Evolutionary conservation across 164 flowering plant genomes (phyloP).

Genomic region (Protea cynaroides): DNA sequence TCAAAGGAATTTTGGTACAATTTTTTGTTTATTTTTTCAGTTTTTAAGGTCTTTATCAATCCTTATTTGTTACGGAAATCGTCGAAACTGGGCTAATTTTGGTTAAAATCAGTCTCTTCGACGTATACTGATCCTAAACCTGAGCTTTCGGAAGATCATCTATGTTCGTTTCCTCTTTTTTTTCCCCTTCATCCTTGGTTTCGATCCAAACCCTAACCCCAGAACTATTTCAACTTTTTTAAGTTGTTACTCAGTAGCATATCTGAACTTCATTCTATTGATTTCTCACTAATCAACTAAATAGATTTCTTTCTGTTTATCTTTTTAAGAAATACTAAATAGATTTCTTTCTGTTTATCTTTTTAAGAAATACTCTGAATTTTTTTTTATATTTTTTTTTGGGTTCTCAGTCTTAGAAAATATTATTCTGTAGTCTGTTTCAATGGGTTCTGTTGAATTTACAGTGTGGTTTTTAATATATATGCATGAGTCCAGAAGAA

Average conservation of each 20-base stretch:
- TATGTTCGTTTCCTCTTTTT: background rate
- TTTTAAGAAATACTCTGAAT: too few relatives aligned
- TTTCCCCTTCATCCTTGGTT: background rate
- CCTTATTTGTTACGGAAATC: too few relatives aligned
- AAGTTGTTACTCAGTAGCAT: background rate
- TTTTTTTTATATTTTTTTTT: too few relatives aligned
- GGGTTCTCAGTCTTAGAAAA: too few relatives aligned
- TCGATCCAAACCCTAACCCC: background rate
- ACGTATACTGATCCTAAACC: background rate
- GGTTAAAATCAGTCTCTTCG: too few relatives aligned
- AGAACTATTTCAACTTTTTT: background rate
- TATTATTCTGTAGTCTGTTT: too few relatives aligned
- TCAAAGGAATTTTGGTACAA: too few relatives aligned
- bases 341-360: background rate
- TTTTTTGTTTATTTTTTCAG: too few relatives aligned
- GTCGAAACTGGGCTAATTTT: too few relatives aligned
- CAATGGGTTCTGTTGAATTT: background rate
- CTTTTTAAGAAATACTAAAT: too few relatives aligned
- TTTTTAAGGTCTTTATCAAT: too few relatives aligned
- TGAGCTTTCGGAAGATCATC: background rate
- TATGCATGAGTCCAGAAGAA: background rate
- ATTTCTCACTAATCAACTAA: background rate
- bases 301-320: background rate
- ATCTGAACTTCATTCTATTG: background rate
- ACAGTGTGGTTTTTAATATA: background rate